Base-by-base conservation (phyloP, 768 basidiomycete species). In the Stropharia rugosoannulata region DNA sequence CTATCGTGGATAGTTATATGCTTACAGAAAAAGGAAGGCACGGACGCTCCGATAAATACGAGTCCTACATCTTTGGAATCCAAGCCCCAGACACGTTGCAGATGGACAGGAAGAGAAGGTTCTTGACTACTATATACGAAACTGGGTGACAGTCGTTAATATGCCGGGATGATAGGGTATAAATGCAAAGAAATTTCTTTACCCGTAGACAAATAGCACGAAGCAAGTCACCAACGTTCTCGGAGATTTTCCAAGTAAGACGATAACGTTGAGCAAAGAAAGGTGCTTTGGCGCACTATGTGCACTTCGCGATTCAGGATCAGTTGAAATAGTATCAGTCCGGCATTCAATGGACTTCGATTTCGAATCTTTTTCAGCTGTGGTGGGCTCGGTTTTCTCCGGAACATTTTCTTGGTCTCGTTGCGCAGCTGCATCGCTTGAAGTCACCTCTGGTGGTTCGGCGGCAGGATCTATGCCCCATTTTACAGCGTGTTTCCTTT, bases 21-120 rank as follows among this genome's bases (percentile, higher is more conserved):
- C 82, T 55, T 62, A 87, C 89, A 87, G 53, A 89, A 70, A 15
- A 90, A 64, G 0, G 83, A 81, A 1, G 87, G 89, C 6, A 87
- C 68, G 22, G 86, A 80, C 8, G 80, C 78, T 7, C 83, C 87
- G 54, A 90, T 70, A 64, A 85, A 86, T 13, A 88, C 78, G n/a
- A 90, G 61, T 7, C 89, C 89, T 9, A 88, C 83, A 65, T 70
- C 67, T n/a, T 64, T 66, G 0, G 84, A 74, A 51, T 75, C 58
- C 39, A 81, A 74, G 4, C 67, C 66, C 80, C 83, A 87, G 6
- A 77, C 57, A 10, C 63, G 63, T 58, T 82, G 78, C 36, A 86
- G 64, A 56, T 81, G 82, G 25, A 86, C 66, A 1, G 85, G 83
- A 37, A 87, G 68, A 5, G 83, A 72, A 13, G 86, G 82, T 49